phyloP scores from a whole-genome alignment of 176 grass and related monocot genomes.

The Thinopyrum elongatum region DNA sequence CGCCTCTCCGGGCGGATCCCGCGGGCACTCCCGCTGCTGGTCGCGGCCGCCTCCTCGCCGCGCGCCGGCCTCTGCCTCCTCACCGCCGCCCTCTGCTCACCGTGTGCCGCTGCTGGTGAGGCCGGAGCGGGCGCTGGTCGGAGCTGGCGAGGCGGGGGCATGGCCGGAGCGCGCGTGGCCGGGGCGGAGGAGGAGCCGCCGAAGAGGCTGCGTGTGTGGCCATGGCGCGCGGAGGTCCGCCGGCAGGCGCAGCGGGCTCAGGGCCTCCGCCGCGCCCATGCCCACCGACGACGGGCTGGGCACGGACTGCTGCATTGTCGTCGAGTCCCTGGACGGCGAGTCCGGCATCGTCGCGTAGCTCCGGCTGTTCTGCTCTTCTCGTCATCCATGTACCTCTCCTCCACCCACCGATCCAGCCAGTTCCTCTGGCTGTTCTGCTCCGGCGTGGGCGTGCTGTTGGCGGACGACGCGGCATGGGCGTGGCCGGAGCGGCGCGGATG shows the following conservation, averaged over 20 bases:
- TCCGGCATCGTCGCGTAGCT: conserved; percentile 58
- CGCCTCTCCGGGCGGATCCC: too few species aligned
- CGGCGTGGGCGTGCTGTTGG: too few species aligned
- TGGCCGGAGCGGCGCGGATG: too few species aligned
- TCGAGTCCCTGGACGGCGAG: conserved; percentile 70
- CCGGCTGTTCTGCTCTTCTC: conserved; percentile 74
- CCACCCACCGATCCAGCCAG: conserved; percentile 87
- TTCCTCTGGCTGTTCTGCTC: conserved; percentile 38
- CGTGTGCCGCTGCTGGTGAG: too few species aligned
- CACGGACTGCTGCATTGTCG: conserved; percentile 46
- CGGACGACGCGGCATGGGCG: too few species aligned
- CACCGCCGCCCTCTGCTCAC: too few species aligned
- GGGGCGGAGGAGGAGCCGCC: conserved; percentile 11
- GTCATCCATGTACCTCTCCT: conserved; percentile 79
- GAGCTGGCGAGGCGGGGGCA: too few species aligned
- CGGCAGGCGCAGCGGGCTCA: conserved; percentile 46
- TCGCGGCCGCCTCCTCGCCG: too few species aligned
- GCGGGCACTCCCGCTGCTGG: too few species aligned
- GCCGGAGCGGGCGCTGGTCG: too few species aligned
- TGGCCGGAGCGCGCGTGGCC: too few species aligned
- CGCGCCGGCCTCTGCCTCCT: too few species aligned
- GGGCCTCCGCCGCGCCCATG: conserved; percentile 30
- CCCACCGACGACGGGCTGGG: conserved; percentile 66
- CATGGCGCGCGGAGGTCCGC: conserved; percentile 43
- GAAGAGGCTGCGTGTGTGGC: conserved; percentile 63